phyloP scores from a whole-genome alignment of 805 yeast species.

The Hyphopichia homilentoma region DNA sequence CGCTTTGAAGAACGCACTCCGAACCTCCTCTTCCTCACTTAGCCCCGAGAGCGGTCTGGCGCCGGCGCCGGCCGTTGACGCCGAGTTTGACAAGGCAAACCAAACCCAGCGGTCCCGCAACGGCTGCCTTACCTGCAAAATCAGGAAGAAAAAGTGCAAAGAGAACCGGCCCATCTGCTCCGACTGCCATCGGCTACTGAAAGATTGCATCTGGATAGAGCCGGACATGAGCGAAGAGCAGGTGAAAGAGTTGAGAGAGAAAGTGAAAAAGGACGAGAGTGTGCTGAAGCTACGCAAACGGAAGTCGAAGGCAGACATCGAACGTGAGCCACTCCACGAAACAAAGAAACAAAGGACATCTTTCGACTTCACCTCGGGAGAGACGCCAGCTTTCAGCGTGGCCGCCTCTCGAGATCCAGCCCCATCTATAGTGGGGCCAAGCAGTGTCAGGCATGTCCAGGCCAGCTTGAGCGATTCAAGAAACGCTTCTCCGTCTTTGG shows the following conservation, averaged over 20 bases:
- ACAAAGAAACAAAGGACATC: neutral
- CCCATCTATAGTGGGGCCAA: too few relatives aligned
- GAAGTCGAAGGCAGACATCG: conserved; percentile 9
- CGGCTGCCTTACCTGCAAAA: conserved; percentile 70
- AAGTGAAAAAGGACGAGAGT: conserved; percentile 39
- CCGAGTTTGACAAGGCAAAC: too few relatives aligned
- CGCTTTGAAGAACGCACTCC: too few relatives aligned
- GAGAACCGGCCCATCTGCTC: conserved; percentile 48
- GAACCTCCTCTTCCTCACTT: too few relatives aligned
- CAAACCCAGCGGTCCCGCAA: conserved; percentile 47
- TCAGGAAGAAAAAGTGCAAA: conserved; percentile 58
- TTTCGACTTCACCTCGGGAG: neutral
- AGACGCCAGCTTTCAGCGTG: too few relatives aligned
- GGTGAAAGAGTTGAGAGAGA: conserved; percentile 27
- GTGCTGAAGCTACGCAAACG: conserved; percentile 41
- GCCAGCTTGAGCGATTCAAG: too few relatives aligned
- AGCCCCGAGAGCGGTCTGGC: too few relatives aligned
- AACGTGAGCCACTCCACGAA: neutral
- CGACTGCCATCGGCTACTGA: conserved; percentile 43
- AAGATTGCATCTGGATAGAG: conserved; percentile 48
- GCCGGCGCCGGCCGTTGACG: too few relatives aligned
- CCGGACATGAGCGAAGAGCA: conserved; percentile 41
- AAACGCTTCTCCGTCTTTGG: conserved; percentile 1
- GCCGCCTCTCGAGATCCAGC: too few relatives aligned
- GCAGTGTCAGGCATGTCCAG: too few relatives aligned